Base-by-base conservation (phyloP, 345 rosid species). In the Lepidium africanum region DNA sequence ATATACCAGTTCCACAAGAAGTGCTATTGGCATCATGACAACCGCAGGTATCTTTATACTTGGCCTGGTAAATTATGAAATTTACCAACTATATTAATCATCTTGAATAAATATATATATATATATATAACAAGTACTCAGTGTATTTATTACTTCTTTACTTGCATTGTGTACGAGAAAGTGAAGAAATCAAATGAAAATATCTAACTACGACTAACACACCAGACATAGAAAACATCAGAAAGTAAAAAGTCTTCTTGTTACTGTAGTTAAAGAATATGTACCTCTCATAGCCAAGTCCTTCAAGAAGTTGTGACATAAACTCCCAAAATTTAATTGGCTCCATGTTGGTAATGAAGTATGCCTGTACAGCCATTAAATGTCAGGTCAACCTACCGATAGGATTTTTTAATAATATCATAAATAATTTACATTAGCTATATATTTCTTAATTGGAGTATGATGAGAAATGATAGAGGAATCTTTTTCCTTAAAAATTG, bases 311-410 rank as follows among this genome's bases (percentile, higher is more conserved):
- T 64, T 60, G 83, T 30, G 96, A 88, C 35, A 86, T 74, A 76
- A 90, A 92, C 72, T 88, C 98, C 96, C 98, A 92, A 72, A 93
- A 93, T 77, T 84, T 88, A 60, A 90, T 84, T 36, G 91, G 86
- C 79, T 93, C 96, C 92, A 80, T 86, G 73, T 93, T 93, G 72
- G 96, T 90, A 69, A 90, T 79, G 78, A 93, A 93, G 81, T 90
- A 93, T 58, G 96, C 91, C 97, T 92, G 86, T 79, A 79, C 39
- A 69, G 15, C 53, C 50, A 66, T 58, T 66, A 13, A 10, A 19
- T 65, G n/a, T 38, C 53, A 58, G 63, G 25, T 65, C 10, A 54
- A 27, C 37, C 23, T 41, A 32, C 62, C 62, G 10, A 21, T 53
- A 62, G 32, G 38, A 42, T 51, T 70, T 41, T 9, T 21, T 32